phyloP scores from a whole-genome alignment of 345 rosid species.

The Salix caprea region DNA sequence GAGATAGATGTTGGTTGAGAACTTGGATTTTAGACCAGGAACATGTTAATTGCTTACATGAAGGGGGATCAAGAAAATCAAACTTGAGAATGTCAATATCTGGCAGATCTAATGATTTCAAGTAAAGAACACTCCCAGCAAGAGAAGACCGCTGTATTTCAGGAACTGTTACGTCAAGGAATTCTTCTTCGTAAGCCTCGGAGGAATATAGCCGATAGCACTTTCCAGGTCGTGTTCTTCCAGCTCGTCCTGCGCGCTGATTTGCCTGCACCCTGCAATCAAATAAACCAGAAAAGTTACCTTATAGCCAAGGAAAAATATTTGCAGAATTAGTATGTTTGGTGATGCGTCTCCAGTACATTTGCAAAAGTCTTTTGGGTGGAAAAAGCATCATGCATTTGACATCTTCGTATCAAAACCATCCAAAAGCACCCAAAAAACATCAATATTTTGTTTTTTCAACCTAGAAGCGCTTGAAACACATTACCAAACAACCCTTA shows the following conservation, averaged over 20 bases:
- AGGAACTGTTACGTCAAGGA: constrained; percentile 86
- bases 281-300: constrained; percentile 2
- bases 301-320: neutral
- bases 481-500: neutral
- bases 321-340: neutral
- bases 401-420: no score
- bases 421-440: no score
- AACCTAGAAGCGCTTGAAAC: no score
- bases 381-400: no score
- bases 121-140: constrained; percentile 86
- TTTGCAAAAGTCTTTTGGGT: no score
- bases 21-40: neutral
- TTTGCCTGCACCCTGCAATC: constrained; percentile 88
- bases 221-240: constrained; percentile 96
- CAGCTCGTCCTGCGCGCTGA: constrained; percentile 98
- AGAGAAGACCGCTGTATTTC: constrained; percentile 97
- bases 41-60: constrained; percentile 41
- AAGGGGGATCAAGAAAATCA: constrained; percentile 95
- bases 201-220: constrained; percentile 88
- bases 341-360: no score
- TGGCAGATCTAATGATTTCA: constrained; percentile 89
- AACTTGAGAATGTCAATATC: constrained; percentile 88
- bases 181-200: constrained; percentile 64
- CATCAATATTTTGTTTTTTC: no score
- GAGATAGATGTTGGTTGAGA: neutral